phyloP scores from a whole-genome alignment of 345 rosid genomes.

The Citrus reticulata region DNA sequence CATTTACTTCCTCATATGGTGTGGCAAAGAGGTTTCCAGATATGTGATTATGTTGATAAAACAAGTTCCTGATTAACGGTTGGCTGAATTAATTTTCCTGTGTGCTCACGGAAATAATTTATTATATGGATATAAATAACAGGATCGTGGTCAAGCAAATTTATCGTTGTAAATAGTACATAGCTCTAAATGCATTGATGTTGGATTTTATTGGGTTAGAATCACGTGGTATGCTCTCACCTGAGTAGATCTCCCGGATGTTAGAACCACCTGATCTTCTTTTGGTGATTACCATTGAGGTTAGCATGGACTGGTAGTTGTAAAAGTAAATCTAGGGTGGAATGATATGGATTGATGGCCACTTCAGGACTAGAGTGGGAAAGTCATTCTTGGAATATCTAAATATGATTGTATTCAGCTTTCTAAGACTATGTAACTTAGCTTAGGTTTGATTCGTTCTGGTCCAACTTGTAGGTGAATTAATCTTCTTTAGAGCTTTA shows the following conservation, averaged over 20 bases:
- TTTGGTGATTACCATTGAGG: not conserved
- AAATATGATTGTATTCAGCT: not conserved
- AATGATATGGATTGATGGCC: not conserved
- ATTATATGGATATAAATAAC: not conserved
- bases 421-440: not conserved
- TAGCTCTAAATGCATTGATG: not conserved
- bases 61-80: not conserved
- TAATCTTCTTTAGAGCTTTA: not conserved
- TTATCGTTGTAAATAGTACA: not conserved
- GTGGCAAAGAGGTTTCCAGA: not conserved
- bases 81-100: not conserved
- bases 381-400: not conserved
- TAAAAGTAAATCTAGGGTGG: not conserved
- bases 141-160: not conserved
- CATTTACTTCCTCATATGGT: not conserved
- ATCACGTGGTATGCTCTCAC: not conserved
- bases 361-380: not conserved
- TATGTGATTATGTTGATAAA: not conserved
- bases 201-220: not conserved
- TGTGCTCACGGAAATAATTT: not conserved
- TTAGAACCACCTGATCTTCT: not conserved
- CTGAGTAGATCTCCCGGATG: not conserved
- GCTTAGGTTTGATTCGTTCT: not conserved
- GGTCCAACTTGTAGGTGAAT: not conserved
- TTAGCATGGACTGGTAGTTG: not conserved